phyloP scores from a whole-genome alignment of 202 grass and related monocot species.

The Alloteropsis angusta region DNA sequence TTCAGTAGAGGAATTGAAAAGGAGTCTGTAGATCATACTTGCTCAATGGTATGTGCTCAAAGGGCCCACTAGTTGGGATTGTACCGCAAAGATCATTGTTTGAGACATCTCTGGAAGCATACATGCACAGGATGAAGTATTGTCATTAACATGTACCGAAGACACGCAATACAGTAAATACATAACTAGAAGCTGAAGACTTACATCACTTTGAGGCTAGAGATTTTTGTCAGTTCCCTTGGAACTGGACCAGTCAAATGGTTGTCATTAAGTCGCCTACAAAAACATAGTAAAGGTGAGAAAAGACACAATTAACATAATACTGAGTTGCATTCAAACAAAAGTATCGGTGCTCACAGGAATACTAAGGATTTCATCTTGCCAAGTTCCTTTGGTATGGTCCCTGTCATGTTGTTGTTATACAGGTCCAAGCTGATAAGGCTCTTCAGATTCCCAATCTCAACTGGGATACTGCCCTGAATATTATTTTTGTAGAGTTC shows the following conservation, averaged over 20 bases:
- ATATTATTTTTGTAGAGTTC: conserved; percentile 80
- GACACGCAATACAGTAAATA: not conserved
- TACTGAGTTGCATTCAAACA: not conserved
- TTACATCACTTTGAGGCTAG: conserved; percentile 70
- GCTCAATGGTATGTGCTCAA: conserved; percentile 54
- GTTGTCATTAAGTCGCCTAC: conserved; percentile 66
- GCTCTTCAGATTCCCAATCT: conserved; percentile 54
- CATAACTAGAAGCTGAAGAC: conserved; percentile 12
- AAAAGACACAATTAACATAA: not conserved
- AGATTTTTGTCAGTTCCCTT: conserved; percentile 45
- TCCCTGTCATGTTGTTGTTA: conserved; percentile 61
- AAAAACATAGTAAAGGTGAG: conserved; percentile 8
- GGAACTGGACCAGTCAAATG: conserved; percentile 53
- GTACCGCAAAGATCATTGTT: conserved; percentile 70
- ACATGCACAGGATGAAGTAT: not conserved
- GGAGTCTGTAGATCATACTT: conserved; percentile 32
- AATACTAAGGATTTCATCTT: conserved; percentile 60
- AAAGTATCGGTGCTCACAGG: conserved; percentile 40
- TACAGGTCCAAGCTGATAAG: conserved; percentile 71
- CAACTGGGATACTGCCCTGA: conserved; percentile 44
- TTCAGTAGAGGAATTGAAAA: not conserved
- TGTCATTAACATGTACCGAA: conserved; percentile 8
- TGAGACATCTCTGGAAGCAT: conserved; percentile 52
- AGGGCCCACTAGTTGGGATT: conserved; percentile 64
- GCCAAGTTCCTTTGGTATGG: conserved; percentile 52